phyloP scores from a whole-genome alignment of 2,329 filamentous ascomycete species.

The Myriosclerotinia duriaeana region DNA sequence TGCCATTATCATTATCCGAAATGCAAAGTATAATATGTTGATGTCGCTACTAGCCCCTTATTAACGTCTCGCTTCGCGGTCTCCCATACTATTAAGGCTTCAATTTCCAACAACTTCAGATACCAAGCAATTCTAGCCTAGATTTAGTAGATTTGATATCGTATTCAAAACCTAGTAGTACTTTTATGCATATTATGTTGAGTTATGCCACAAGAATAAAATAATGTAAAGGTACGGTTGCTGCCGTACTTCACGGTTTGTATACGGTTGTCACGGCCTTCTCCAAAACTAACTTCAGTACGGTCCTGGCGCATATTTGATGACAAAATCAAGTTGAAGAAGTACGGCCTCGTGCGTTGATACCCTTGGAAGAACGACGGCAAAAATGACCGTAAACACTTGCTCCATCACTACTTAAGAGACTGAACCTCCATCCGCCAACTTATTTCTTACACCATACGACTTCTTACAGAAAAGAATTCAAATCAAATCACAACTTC shows the following conservation, averaged over 20 bases:
- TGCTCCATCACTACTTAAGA: background rate
- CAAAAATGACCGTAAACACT: background rate
- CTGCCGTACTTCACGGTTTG: background rate
- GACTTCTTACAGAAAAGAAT: background rate
- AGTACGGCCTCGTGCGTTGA: background rate
- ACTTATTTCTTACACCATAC: background rate
- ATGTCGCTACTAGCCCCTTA: background rate
- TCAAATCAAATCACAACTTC: background rate
- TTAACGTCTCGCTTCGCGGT: background rate
- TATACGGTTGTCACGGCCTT: background rate
- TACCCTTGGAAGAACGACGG: background rate
- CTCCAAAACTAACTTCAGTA: background rate
- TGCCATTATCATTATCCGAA: background rate
- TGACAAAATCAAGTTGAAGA: too few species aligned
- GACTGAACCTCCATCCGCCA: background rate
- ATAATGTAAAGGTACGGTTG: background rate
- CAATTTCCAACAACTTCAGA: background rate
- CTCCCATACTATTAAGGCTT: background rate
- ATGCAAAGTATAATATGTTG: background rate
- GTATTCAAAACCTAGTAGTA: background rate
- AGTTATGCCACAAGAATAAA: background rate
- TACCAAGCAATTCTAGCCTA: background rate
- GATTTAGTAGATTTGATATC: background rate
- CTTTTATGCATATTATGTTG: background rate
- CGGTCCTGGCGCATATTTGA: background rate